Conservation (phyloP, 495 filamentous ascomycete species). For the Penicillium waksmanii region DNA sequence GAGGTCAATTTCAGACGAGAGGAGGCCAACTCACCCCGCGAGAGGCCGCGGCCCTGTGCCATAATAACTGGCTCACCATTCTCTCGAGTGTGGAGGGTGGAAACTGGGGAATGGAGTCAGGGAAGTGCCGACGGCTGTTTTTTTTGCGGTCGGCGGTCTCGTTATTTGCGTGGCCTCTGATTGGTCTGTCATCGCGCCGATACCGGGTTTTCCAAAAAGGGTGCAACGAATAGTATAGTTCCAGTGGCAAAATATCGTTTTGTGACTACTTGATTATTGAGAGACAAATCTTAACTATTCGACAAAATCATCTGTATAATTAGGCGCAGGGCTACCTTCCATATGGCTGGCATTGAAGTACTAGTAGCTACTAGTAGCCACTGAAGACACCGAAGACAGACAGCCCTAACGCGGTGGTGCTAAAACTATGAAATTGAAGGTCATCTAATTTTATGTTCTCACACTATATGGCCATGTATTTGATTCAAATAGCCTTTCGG, state of each 20-base stretch:
- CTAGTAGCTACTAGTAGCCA: too few relatives aligned
- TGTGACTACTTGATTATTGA: not conserved
- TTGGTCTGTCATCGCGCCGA: slow-evolving; percentile 28
- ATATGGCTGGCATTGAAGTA: too few relatives aligned
- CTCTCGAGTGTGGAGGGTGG: slow-evolving; percentile 26
- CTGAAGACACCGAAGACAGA: too few relatives aligned
- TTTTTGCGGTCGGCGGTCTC: slow-evolving; percentile 16
- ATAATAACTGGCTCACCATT: slow-evolving; percentile 44
- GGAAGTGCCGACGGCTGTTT: slow-evolving; percentile 23
- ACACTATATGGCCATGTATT: too few relatives aligned
- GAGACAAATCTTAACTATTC: too few relatives aligned
- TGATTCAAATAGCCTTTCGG: too few relatives aligned
- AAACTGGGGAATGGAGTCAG: slow-evolving; percentile 27
- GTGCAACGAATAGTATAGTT: not conserved
- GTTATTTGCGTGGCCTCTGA: slow-evolving; percentile 31
- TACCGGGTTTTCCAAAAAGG: slow-evolving; percentile 23
- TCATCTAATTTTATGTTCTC: too few relatives aligned
- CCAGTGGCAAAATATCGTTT: not conserved
- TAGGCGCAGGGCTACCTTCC: not conserved
- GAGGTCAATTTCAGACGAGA: slow-evolving; percentile 2
- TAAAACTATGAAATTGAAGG: too few relatives aligned
- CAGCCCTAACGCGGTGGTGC: too few relatives aligned
- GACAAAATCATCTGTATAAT: not conserved
- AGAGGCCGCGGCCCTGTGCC: slow-evolving; percentile 37
- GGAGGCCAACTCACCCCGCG: slow-evolving; percentile 30